Conservation (phyloP, 2,329 filamentous ascomycete genomes). For the Fusarium avenaceum region DNA sequence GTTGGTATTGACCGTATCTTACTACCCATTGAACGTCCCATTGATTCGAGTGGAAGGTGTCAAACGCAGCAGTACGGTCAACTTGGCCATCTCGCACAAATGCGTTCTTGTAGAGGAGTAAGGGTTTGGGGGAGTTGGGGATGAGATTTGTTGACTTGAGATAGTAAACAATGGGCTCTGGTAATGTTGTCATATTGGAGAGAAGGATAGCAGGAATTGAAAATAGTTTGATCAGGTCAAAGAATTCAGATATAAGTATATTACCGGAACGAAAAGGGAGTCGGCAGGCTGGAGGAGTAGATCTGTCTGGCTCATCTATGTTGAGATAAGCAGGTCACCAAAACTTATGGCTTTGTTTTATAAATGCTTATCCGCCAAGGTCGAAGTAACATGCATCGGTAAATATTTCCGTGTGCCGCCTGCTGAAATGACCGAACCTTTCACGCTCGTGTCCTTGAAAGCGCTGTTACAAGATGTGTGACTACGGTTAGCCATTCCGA, state of each 20-base stretch:
- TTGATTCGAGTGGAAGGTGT: slow-evolving; percentile 7
- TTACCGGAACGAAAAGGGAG: no score
- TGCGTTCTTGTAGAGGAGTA: slow-evolving; percentile 16
- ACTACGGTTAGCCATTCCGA: slow-evolving; percentile 17
- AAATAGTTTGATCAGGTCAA: no score
- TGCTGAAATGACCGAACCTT: no score
- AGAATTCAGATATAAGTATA: no score
- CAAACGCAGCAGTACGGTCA: slow-evolving; percentile 11
- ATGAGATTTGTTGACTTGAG: slow-evolving; percentile 24
- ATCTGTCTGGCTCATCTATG: no score
- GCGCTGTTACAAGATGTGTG: no score
- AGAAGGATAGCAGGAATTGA: not conserved
- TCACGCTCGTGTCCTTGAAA: no score
- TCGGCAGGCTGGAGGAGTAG: not conserved
- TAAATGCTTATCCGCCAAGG: no score
- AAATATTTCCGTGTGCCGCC: no score
- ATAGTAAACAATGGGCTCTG: slow-evolving; percentile 18
- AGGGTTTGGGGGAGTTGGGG: slow-evolving; percentile 20
- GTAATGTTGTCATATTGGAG: not conserved
- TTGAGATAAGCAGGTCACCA: not conserved
- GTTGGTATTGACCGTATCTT: slow-evolving; percentile 18
- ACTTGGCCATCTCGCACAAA: slow-evolving; percentile 17
- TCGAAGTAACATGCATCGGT: no score
- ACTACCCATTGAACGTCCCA: slow-evolving; percentile 26
- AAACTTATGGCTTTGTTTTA: no score